phyloP scores from a whole-genome alignment of 2,329 filamentous ascomycete genomes.

The Fusarium aywerte region DNA sequence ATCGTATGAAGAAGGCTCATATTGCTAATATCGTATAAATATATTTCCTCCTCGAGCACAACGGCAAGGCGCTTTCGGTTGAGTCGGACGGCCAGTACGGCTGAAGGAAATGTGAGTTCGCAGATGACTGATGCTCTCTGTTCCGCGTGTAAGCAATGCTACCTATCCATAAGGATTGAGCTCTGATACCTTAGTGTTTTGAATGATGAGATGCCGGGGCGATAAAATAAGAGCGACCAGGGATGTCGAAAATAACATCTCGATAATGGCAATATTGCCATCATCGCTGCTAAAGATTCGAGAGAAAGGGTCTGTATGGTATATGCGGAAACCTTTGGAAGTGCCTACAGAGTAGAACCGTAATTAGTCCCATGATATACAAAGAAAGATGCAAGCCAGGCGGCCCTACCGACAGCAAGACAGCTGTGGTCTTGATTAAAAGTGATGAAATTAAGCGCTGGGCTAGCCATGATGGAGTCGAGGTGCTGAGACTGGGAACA shows the following conservation, averaged over 20 bases:
- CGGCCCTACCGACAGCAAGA: constrained; percentile 83
- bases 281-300: constrained; percentile 96
- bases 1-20: constrained; percentile 96
- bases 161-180: background rate
- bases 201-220: constrained; percentile 90
- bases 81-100: constrained; percentile 90
- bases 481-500: background rate
- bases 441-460: constrained; percentile 94
- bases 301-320: constrained; percentile 94
- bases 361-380: constrained; percentile 16
- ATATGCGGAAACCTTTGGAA: constrained; percentile 93
- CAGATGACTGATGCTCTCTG: constrained; percentile 85
- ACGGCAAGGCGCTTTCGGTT: constrained; percentile 95
- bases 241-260: constrained; percentile 99
- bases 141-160: constrained; percentile 30
- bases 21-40: constrained; percentile 98
- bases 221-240: constrained; percentile 93
- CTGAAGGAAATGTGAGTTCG: constrained; percentile 98
- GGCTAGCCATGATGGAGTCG: constrained; percentile 66
- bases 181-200: constrained; percentile 88
- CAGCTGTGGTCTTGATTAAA: constrained; percentile 99
- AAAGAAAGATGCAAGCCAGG: constrained; percentile 8
- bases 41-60: constrained; percentile 94
- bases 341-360: constrained; percentile 68
- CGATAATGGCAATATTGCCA: constrained; percentile 93